A percentile compares a stretch with the other conserved stretches of the same genome.
phyloP scores from a whole-genome alignment of 2,329 filamentous ascomycete species.

The Calonectria hongkongensis region DNA sequence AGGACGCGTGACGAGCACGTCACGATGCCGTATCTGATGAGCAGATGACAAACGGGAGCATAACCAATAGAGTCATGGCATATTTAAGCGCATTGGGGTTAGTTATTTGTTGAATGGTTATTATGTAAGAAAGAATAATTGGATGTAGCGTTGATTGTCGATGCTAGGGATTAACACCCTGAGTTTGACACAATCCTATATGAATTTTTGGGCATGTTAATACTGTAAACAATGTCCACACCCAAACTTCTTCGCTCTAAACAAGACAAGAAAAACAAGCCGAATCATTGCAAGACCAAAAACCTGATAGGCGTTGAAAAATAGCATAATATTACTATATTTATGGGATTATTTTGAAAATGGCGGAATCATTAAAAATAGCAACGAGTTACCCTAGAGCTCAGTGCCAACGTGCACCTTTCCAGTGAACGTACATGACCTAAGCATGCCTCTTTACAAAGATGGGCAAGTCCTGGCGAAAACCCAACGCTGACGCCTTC shows the following conservation, averaged over 20 bases:
- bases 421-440: too few species aligned
- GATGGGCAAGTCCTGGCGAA: slow-evolving; percentile 6
- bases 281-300: too few species aligned
- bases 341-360: background rate
- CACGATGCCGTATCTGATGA: background rate
- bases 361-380: slow-evolving; percentile 15
- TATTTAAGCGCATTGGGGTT: background rate
- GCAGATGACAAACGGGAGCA: slow-evolving; percentile 7
- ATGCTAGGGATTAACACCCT: too few species aligned
- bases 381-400: slow-evolving; percentile 28
- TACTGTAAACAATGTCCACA: too few species aligned
- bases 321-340: too few species aligned
- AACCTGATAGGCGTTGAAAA: too few species aligned
- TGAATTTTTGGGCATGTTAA: too few species aligned
- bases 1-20: background rate
- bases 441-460: background rate
- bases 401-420: background rate
- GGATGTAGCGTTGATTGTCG: too few species aligned
- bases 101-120: background rate
- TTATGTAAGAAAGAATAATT: background rate
- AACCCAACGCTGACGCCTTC: slow-evolving; percentile 3
- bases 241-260: too few species aligned
- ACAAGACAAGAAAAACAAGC: too few species aligned
- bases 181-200: too few species aligned
- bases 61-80: background rate